A percentile compares a stretch with the other conserved stretches of the same genome.
Evolutionary conservation across 148 eudicot genomes (phyloP).

Genomic region (Camellia lanceoleosa): DNA sequence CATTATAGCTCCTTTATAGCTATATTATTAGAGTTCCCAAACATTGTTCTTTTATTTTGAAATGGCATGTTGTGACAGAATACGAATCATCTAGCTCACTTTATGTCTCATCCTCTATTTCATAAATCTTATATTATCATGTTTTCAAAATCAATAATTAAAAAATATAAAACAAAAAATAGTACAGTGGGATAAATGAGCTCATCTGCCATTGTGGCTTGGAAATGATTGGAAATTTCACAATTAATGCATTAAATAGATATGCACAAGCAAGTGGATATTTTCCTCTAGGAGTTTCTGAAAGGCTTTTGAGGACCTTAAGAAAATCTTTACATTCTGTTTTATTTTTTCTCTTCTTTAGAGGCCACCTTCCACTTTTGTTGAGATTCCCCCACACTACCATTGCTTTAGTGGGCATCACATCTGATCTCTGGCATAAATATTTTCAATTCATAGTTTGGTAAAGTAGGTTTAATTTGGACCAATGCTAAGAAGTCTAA

Average conservation of each 20-base stretch:
- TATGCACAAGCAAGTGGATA: not conserved
- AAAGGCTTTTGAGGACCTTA: constrained; percentile 11
- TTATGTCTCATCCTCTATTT: too few relatives aligned
- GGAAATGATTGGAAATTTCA: not conserved
- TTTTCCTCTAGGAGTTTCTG: constrained; percentile 2
- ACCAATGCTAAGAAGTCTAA: not conserved
- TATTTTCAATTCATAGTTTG: not conserved
- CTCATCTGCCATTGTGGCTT: too few relatives aligned
- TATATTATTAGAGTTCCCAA: too few relatives aligned
- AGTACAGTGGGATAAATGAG: too few relatives aligned
- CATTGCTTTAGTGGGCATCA: constrained; percentile 19
- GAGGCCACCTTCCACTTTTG: constrained; percentile 19
- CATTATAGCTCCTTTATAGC: too few relatives aligned
- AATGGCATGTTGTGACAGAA: too few relatives aligned
- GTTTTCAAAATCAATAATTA: too few relatives aligned
- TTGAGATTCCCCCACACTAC: constrained; percentile 12
- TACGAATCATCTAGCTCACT: too few relatives aligned
- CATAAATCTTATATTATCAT: too few relatives aligned
- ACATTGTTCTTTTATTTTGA: too few relatives aligned
- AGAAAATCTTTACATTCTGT: not conserved
- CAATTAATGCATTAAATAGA: not conserved
- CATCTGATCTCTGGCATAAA: not conserved
- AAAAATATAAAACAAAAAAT: too few relatives aligned
- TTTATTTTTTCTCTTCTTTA: constrained; percentile 1
- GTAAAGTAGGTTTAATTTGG: not conserved